Evolutionary conservation across 805 yeast genomes (phyloP), one percentile per base, ranked within the genome.

Genomic region (Diddensiella caesifluorescens): DNA sequence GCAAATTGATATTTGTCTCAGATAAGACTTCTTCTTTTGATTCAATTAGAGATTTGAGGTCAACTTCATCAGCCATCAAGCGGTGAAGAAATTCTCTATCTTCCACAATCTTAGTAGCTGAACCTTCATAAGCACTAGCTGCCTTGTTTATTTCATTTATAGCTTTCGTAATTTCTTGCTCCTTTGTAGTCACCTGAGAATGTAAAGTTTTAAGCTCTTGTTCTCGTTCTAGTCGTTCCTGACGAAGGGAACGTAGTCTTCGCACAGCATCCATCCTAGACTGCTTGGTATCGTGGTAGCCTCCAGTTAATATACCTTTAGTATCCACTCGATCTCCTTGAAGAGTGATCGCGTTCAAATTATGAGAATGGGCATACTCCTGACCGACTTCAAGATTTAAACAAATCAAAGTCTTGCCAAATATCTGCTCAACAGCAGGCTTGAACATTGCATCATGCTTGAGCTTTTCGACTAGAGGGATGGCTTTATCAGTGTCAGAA

Each of bases 291-390:
- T 85, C 92, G 51, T 84, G 74, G 54, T 74, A 86, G 37, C 97
- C 97, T 62, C 97, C 97, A 19, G 86, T 79, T 34, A 92, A 61
- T 1, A 83, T 83, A 61, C 98, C 98, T 50, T 71, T 76, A 35
- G 77, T 78, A 52, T 86, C 94, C 38, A 86, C 86, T 49, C 86
- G 70, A 58, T 92, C 97, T 51, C 98, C 98, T 60, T 86, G 95
- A 13, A 90, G 65, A 0, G 98, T 92, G 12, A 92, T 83, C 0
- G 95, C 84, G 52, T 75, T 79, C 19, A 89, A 63, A 22, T 75
- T 74, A 57, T 69, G 74, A 6, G 66, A 61, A 35, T 74, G 74
- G 0, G 95, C 79, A 22, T 83, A 64, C 50, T 78, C 80, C 2
- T 80, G 69, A 3, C 95, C 95, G 22, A 71, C 69, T 36, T 73